These are phyloP conservation scores for Exsudoporus frostii DNA, from an alignment of 768 basidiomycete genomes.

Conservation along the genomic window DNA sequence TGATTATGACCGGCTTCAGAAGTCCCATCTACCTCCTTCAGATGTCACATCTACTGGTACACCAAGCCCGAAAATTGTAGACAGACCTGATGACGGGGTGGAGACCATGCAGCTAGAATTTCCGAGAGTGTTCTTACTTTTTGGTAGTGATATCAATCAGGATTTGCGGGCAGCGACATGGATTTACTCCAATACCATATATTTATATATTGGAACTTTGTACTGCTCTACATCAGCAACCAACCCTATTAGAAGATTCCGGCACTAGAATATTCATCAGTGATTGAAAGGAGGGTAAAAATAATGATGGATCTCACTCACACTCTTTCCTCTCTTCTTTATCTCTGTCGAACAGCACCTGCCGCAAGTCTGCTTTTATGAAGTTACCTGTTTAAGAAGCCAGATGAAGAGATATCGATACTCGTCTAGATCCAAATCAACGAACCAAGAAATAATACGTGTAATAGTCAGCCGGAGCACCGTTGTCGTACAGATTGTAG, in stretches of 20 bases:
- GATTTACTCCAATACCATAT: not conserved
- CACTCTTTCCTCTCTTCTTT: not conserved
- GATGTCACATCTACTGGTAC: too few relatives aligned
- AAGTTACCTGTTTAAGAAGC: too few relatives aligned
- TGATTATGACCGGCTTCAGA: not conserved
- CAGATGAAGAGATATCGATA: too few relatives aligned
- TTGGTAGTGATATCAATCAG: not conserved
- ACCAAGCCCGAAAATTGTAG: too few relatives aligned
- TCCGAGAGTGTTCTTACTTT: not conserved
- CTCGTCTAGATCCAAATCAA: too few relatives aligned
- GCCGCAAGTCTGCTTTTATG: too few relatives aligned
- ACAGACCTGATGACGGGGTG: too few relatives aligned
- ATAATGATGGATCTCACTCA: not conserved
- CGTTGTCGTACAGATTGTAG: not conserved
- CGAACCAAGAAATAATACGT: too few relatives aligned
- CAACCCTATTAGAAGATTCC: not conserved
- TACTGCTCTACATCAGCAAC: not conserved
- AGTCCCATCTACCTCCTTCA: not conserved
- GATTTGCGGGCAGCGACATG: not conserved
- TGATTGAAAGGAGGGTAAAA: not conserved
- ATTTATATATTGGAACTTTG: not conserved
- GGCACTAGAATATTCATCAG: not conserved
- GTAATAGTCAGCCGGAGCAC: too few relatives aligned
- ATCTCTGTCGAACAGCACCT: too few relatives aligned
- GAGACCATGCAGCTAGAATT: too few relatives aligned